A percentile compares a stretch with the other conserved stretches of the same genome.
phyloP scores from a whole-genome alignment of 306 rosid genomes.

The Casuarina equisetifolia region DNA sequence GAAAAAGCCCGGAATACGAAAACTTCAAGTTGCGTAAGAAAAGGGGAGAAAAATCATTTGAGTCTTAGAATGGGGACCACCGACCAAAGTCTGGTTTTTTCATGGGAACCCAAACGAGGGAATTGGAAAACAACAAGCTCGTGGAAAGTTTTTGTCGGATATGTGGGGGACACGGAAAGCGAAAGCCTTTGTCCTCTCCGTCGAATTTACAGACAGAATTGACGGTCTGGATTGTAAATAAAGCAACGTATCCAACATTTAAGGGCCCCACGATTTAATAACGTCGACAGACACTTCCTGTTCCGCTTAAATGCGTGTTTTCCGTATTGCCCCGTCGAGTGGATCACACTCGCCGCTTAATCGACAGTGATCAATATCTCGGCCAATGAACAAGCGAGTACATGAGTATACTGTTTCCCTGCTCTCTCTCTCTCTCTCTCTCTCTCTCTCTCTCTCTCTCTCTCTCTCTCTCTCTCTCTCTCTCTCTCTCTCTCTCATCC shows the following conservation, averaged over 20 bases:
- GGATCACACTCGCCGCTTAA: not conserved
- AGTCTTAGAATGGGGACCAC: too few relatives aligned
- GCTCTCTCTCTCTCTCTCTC: not conserved
- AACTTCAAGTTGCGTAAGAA: too few relatives aligned
- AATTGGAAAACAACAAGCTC: too few relatives aligned
- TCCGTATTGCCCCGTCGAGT: not conserved
- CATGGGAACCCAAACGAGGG: too few relatives aligned
- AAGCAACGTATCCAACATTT: constrained; percentile 1
- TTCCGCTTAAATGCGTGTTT: not conserved
- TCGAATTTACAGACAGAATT: constrained; percentile 1
- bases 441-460: not conserved
- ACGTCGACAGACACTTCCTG: not conserved
- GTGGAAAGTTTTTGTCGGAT: not conserved
- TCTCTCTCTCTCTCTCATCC: not conserved
- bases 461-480: not conserved
- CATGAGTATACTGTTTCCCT: too few relatives aligned
- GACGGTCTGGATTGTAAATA: not conserved
- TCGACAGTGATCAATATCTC: not conserved
- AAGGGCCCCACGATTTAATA: not conserved
- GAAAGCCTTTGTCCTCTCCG: constrained; percentile 21
- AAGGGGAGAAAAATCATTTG: too few relatives aligned
- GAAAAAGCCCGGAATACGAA: too few relatives aligned
- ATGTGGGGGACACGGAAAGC: constrained; percentile 34
- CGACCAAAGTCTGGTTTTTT: too few relatives aligned
- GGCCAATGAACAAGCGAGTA: not conserved